A percentile compares a stretch with the other conserved stretches of the same genome.
Evolutionary conservation across 805 yeast genomes (phyloP).

Genomic region (Myxozyma monticola): DNA sequence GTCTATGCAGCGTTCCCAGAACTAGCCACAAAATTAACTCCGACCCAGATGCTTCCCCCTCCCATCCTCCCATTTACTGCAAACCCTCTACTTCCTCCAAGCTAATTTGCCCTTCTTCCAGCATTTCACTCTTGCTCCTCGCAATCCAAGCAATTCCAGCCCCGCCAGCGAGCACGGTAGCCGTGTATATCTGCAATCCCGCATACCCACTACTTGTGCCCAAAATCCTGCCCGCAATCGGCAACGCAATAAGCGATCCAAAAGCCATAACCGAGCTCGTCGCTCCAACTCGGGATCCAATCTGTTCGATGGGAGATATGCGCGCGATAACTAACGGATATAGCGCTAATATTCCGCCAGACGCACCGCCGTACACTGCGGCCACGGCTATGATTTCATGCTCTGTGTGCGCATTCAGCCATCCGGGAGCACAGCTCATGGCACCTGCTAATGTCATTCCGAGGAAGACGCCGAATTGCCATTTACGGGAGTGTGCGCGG

Average conservation of each 20-base stretch:
- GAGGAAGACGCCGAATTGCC: conserved; percentile 44
- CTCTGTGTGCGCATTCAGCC: conserved; percentile 6
- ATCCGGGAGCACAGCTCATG: conserved; percentile 34
- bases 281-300: conserved; percentile 54
- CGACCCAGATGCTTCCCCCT: no score
- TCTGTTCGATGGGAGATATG: conserved; percentile 32
- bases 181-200: conserved; percentile 26
- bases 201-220: conserved; percentile 14
- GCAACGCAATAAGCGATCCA: conserved; percentile 41
- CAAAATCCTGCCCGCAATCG: conserved; percentile 36
- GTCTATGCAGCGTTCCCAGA: no score
- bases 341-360: conserved; percentile 39
- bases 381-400: conserved; percentile 32
- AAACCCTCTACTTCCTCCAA: no score
- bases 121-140: not conserved
- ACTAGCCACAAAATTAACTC: no score
- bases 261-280: conserved; percentile 58
- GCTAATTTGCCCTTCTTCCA: conserved; percentile 1
- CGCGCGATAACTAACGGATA: conserved; percentile 38
- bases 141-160: conserved; percentile 32
- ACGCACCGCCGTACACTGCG: conserved; percentile 37
- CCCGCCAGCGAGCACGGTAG: conserved; percentile 11
- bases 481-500: conserved; percentile 35
- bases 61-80: no score
- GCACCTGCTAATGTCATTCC: conserved; percentile 36